Evolutionary conservation across 2,329 filamentous ascomycete genomes (phyloP), one percentile per base, ranked within the genome.

Genomic region (Hymenoscyphus linearis): DNA sequence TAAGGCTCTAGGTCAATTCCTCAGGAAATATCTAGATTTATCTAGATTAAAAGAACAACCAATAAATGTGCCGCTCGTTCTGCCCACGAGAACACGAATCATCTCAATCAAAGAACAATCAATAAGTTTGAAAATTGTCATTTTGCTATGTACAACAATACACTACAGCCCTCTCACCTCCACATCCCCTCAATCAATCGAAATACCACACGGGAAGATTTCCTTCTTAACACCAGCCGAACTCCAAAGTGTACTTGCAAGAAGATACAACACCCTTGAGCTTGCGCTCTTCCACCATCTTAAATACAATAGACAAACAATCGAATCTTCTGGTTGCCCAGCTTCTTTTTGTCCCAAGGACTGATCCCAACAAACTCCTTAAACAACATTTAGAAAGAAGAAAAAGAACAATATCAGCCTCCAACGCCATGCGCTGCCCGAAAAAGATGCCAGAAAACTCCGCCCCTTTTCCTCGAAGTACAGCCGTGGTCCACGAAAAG

Each of bases 351-450:
- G 22, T 50, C 44, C 44, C 18, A 50, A 22, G 44, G n/a, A 50
- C 18, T 12, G 25, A 50, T 25, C 2, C 18, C 44, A 50, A 50
- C 22, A 50, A 25, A 50, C 44, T 25, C 44, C 44, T 4, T 12
- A 18, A 50, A 22, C 22, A 13, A 22, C 6, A 12, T 12, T 13
- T 25, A n/a, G 25, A 50, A 50, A 25, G 44, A 18, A 50, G 25
- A 14, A 47, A 50, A 50, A 18, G 13, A 50, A 10, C 44, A 50
- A 50, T 36, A 27, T 22, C 35, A 55, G 63, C 61, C 59, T 59
- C 58, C 61, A 61, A 66, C 63, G 60, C 65, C 66, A 55, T 36
- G 47, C 65, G 64, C 64, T 14, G 14, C 25, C 40, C 62, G 37
- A 53, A 53, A 37, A 52, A 57, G 50, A 55, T 57, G 57, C 54